Evolutionary conservation across 179 eudicot genomes (phyloP).

Genomic region (Vitellaria paradoxa): DNA sequence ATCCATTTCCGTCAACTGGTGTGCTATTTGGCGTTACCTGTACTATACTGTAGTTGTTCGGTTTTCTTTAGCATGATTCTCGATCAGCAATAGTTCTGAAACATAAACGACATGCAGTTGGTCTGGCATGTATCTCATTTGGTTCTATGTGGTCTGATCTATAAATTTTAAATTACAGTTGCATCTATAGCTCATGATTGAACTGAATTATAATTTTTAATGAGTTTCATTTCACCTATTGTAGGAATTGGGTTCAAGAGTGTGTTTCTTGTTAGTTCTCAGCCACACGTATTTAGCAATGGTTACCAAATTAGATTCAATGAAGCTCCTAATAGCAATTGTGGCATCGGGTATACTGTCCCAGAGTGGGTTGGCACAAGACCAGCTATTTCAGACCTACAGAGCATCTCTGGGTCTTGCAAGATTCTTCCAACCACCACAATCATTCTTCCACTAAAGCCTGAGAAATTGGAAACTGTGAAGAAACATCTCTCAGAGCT

Average conservation of each 20-base stretch:
- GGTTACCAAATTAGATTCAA: conserved; percentile 69
- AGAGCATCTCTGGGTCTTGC: conserved; percentile 43
- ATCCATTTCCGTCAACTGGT: no score
- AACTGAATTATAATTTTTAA: no score
- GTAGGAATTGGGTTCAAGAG: conserved; percentile 86
- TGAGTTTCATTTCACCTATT: no score
- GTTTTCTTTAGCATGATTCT: no score
- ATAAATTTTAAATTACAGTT: no score
- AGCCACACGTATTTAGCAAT: conserved; percentile 69
- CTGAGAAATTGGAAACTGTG: conserved; percentile 52
- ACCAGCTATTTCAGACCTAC: conserved; percentile 46
- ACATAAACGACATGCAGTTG: no score
- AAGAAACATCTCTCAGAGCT: conserved; percentile 60
- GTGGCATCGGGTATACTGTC: conserved; percentile 66
- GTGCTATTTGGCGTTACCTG: no score
- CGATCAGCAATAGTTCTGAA: no score
- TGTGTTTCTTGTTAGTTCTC: conserved; percentile 59
- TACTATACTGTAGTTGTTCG: no score
- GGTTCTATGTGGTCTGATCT: no score
- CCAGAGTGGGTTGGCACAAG: conserved; percentile 74
- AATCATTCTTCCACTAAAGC: conserved; percentile 61
- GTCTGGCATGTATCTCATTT: no score
- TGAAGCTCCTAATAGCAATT: conserved; percentile 56
- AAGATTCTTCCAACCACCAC: conserved; percentile 54
- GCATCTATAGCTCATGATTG: no score